These are phyloP conservation scores for Lachnum nothofagi DNA, from an alignment of 2,329 filamentous ascomycete genomes.

Conservation along the genomic window DNA sequence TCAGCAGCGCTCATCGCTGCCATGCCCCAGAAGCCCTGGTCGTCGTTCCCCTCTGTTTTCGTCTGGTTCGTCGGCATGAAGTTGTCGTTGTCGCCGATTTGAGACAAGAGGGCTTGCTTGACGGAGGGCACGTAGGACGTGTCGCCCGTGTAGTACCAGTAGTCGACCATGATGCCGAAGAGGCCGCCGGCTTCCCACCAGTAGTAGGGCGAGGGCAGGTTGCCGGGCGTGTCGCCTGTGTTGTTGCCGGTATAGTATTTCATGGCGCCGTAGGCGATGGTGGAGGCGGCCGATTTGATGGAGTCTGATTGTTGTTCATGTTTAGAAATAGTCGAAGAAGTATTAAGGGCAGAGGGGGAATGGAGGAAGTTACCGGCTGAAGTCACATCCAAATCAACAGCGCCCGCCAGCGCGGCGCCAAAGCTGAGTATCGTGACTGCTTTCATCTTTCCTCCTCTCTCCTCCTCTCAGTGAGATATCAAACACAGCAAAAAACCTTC, in stretches of 20 bases:
- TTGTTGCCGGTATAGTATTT: constrained; percentile 44
- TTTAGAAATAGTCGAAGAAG: too few relatives aligned
- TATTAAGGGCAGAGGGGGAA: too few relatives aligned
- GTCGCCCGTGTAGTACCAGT: constrained; percentile 78
- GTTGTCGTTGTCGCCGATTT: constrained; percentile 64
- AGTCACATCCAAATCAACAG: too few relatives aligned
- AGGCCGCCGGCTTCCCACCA: constrained; percentile 64
- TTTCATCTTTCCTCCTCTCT: too few relatives aligned
- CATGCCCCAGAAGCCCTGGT: constrained; percentile 69
- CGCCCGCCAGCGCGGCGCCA: too few relatives aligned
- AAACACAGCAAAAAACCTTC: too few relatives aligned
- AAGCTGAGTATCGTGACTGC: too few relatives aligned
- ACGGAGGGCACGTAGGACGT: constrained; percentile 54
- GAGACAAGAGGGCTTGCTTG: constrained; percentile 67
- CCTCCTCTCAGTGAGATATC: too few relatives aligned
- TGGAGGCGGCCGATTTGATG: constrained; percentile 27
- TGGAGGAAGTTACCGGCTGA: too few relatives aligned
- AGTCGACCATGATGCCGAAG: constrained; percentile 66
- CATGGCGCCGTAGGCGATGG: constrained; percentile 42
- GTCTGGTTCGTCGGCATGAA: constrained; percentile 75
- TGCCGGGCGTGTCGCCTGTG: constrained; percentile 44
- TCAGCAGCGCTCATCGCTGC: constrained; percentile 67
- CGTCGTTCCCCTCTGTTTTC: constrained; percentile 58
- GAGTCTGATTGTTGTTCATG: constrained; percentile 6
- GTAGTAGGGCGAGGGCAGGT: constrained; percentile 43